Evolutionary conservation across 2,329 filamentous ascomycete genomes (phyloP), one percentile per base, ranked within the genome.

Genomic region (Dactylonectria estremocensis): DNA sequence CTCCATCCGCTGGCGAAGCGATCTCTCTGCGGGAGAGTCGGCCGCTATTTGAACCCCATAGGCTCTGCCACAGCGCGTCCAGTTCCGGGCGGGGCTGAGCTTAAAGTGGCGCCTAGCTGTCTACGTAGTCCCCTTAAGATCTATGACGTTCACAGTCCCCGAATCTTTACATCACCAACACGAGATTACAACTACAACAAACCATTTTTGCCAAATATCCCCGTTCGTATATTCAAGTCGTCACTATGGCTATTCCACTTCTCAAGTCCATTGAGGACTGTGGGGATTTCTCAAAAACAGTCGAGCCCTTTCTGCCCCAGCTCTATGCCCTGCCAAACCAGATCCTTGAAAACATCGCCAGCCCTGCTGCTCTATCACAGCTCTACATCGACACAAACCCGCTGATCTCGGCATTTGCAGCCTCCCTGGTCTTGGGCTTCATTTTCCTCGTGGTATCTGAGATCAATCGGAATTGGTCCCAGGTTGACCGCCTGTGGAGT

Each of bases 391-490:
- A 90, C 54, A 98, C 95, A 18, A 98, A 99, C 78, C 96, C 96
- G 0, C 84, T 97, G 48, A 86, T 97, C 31, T 91, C 89, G 1
- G 93, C 90, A 3, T 87, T 97, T 70, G 91, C 90, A 0, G 88
- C 93, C 60, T 92, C 93, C 3, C 74, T 97, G 18, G 86, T 90
- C 46, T 80, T 97, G n/a, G 90, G 90, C 1, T 87, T 87, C 5
- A 76, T 96, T 31, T 93, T 97, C 75, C 84, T 97, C 24, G 77
- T 95, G 35, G 84, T 90, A 5, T 93, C 95, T 1, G 95, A 98
- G 81, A 82, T 94, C 83, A 98, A 97, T 82, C 89, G 88, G 77
- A 99, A 99, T 81, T 98, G 95, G 80, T 98, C 95, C n/a, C 96
- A 99, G 82, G 92, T 99, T 48, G 96, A 99, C 80, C 90, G 96